These are phyloP conservation scores for Phytophthora ohioensis DNA, from an alignment of 352 stramenopile genomes.

Conservation along the genomic window DNA sequence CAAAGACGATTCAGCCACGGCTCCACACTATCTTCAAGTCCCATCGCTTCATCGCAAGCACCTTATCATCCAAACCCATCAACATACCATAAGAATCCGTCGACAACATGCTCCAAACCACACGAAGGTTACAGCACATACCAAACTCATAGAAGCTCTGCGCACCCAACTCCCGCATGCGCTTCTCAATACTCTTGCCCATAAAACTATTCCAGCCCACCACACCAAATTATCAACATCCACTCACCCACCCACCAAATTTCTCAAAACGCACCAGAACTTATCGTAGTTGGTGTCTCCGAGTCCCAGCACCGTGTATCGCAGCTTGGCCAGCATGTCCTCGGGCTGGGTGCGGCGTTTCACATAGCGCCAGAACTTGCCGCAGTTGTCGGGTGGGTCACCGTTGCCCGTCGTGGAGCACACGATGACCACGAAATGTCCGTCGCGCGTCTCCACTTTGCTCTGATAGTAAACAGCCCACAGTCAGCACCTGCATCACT, in stretches of 20 bases:
- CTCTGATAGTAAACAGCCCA: constrained; percentile 28
- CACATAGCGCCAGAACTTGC: constrained; percentile 93
- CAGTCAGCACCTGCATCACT: background rate
- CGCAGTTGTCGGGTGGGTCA: constrained; percentile 94
- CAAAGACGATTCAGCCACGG: constrained; percentile 86
- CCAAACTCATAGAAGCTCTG: constrained; percentile 77
- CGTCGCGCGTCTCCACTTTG: constrained; percentile 51
- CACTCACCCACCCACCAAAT: background rate
- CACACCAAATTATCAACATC: constrained; percentile 4
- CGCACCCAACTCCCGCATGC: constrained; percentile 89
- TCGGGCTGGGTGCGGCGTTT: constrained; percentile 88
- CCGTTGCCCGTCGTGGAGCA: constrained; percentile 96
- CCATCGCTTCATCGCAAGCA: constrained; percentile 94
- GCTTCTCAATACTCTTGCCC: constrained; percentile 91
- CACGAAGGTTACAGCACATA: constrained; percentile 18
- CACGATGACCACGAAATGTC: constrained; percentile 84
- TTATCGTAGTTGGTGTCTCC: constrained; percentile 98
- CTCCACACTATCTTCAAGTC: constrained; percentile 95
- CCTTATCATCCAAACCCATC: constrained; percentile 35
- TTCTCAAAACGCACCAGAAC: constrained; percentile 82
- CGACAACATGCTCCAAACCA: too few species aligned
- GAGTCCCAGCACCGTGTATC: constrained; percentile 92
- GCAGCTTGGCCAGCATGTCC: constrained; percentile 77
- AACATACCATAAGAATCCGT: constrained; percentile 1
- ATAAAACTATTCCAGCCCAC: constrained; percentile 59